A percentile compares a stretch with the other conserved stretches of the same genome.
Evolutionary conservation across 2,329 filamentous ascomycete genomes (phyloP).

Genomic region (Paracamarosporium sp.): DNA sequence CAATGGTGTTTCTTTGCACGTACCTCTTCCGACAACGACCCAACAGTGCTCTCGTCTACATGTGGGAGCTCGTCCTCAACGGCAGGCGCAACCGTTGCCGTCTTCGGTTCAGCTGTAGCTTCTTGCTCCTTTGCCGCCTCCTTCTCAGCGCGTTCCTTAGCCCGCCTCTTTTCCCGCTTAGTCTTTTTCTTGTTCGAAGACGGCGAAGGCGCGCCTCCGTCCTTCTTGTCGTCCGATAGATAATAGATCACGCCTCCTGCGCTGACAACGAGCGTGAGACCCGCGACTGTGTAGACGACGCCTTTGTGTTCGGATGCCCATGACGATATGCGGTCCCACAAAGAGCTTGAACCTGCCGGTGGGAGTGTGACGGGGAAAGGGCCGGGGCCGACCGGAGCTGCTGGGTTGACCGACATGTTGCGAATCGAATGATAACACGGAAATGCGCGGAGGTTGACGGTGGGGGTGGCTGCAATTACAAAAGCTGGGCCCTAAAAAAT

Average conservation of each 20-base stretch:
- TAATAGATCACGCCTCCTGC: conserved; percentile 95
- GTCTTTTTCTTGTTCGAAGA: conserved; percentile 69
- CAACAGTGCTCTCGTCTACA: conserved; percentile 56
- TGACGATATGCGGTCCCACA: conserved; percentile 88
- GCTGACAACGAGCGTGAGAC: conserved; percentile 89
- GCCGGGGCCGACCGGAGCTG: conserved; percentile 35
- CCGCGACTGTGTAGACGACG: conserved; percentile 93
- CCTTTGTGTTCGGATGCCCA: conserved; percentile 98
- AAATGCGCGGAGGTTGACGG: background rate
- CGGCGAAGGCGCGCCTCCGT: conserved; percentile 35
- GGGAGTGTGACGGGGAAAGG: conserved; percentile 47
- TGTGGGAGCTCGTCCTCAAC: conserved; percentile 56
- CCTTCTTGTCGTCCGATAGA: conserved; percentile 64
- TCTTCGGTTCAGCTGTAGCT: conserved; percentile 41
- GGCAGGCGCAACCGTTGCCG: conserved; percentile 45
- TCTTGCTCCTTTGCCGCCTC: conserved; percentile 54
- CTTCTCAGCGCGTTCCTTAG: conserved; percentile 71
- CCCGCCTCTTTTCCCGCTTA: conserved; percentile 89
- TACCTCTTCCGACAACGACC: conserved; percentile 52
- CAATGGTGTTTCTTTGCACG: background rate
- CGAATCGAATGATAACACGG: background rate
- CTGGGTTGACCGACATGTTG: conserved; percentile 37
- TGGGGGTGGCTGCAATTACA: background rate
- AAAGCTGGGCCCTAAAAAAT: background rate
- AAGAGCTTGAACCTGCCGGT: conserved; percentile 64